These are phyloP conservation scores for Hanseniaspora meyeri DNA, from an alignment of 805 yeast species.

Conservation along the genomic window DNA sequence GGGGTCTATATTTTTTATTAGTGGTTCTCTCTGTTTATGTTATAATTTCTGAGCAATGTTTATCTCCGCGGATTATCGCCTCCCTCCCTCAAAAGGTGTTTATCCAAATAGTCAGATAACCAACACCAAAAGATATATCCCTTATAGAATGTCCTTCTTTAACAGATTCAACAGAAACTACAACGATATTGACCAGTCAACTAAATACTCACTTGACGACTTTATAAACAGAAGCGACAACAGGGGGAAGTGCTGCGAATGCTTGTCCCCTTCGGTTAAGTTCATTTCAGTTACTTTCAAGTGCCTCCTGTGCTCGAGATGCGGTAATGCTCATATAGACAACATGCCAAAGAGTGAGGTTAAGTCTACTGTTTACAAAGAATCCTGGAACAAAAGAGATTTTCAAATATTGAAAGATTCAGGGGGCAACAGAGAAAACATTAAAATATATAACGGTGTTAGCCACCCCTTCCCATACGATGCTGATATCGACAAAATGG, in stretches of 20 bases:
- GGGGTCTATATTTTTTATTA: no score
- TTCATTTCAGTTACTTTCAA: conserved; percentile 38
- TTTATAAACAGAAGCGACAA: conserved; percentile 49
- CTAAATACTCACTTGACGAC: conserved; percentile 44
- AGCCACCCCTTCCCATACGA: conserved; percentile 60
- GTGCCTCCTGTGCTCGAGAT: conserved; percentile 67
- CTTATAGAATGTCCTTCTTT: neutral
- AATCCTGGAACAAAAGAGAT: conserved; percentile 52
- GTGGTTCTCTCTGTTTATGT: no score
- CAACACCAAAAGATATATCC: neutral
- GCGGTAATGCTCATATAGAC: conserved; percentile 66
- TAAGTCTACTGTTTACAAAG: conserved; percentile 50
- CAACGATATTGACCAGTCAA: conserved; percentile 28
- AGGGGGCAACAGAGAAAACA: conserved; percentile 55
- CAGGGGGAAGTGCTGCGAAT: conserved; percentile 67
- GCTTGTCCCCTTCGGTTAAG: conserved; percentile 53
- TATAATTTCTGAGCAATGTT: neutral
- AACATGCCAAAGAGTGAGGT: conserved; percentile 49
- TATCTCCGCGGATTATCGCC: no score
- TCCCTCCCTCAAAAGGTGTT: no score
- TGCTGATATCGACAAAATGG: conserved; percentile 51
- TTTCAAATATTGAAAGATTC: conserved; percentile 30
- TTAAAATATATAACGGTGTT: conserved; percentile 54
- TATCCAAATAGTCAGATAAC: no score
- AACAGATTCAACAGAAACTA: conserved; percentile 1